phyloP scores from a whole-genome alignment of 345 rosid species.

The Anacardium occidentale region DNA sequence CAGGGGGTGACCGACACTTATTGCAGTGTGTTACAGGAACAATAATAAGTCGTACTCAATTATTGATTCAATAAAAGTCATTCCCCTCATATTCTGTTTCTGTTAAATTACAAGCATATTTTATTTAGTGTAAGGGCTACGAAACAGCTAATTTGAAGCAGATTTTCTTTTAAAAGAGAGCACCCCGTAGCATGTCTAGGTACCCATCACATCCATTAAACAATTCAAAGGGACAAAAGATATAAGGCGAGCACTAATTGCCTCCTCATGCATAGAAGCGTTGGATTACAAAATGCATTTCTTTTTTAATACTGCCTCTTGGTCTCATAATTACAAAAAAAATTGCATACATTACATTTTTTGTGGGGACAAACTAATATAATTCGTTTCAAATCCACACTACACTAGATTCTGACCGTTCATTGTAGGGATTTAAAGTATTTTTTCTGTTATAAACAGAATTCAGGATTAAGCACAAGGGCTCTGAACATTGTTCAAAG shows the following conservation, averaged over 20 bases:
- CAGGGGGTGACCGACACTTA: too few species aligned
- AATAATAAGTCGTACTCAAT: too few species aligned
- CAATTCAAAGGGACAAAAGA: too few species aligned
- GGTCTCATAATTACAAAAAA: background rate
- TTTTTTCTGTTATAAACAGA: background rate
- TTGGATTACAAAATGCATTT: background rate
- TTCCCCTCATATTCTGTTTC: too few species aligned
- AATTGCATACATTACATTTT: background rate
- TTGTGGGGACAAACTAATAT: background rate
- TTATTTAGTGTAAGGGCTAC: too few species aligned
- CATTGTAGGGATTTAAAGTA: background rate
- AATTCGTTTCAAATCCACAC: background rate
- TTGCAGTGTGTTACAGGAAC: too few species aligned
- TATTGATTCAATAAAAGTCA: too few species aligned
- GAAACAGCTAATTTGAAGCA: too few species aligned
- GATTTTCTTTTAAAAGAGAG: too few species aligned
- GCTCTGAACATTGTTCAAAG: background rate
- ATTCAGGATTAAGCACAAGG: constrained; percentile 6
- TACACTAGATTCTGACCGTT: background rate
- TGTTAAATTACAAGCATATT: too few species aligned
- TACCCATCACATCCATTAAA: too few species aligned
- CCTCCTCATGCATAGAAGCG: constrained; percentile 26
- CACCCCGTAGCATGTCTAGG: too few species aligned
- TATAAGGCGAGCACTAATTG: constrained; percentile 14
- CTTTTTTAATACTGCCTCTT: background rate